phyloP scores from a whole-genome alignment of 768 basidiomycete genomes.

The Leccinellum luteum region DNA sequence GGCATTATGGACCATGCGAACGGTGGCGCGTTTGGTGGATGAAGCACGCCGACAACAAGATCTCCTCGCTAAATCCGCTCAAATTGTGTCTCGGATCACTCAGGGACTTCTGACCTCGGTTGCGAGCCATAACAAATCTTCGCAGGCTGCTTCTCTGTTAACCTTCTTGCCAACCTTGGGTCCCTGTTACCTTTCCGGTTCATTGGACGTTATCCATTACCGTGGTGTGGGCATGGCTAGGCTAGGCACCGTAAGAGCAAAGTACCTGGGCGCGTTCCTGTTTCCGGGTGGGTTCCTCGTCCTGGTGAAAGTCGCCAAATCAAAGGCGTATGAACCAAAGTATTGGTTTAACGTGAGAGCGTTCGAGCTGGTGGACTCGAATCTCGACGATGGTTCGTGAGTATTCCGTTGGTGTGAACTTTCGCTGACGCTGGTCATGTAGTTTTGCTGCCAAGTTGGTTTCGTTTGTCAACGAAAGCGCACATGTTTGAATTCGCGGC shows the following conservation, averaged over 20 bases:
- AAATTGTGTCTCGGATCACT: slow-evolving; percentile 66
- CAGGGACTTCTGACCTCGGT: slow-evolving; percentile 32
- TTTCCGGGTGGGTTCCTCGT: slow-evolving; percentile 85
- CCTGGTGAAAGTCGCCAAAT: slow-evolving; percentile 81
- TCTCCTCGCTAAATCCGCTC: slow-evolving; percentile 58
- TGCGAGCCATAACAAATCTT: slow-evolving; percentile 28
- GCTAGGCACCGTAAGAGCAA: slow-evolving; percentile 60
- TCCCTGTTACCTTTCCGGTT: slow-evolving; percentile 75
- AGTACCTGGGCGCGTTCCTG: slow-evolving; percentile 89
- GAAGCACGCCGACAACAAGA: slow-evolving; percentile 73
- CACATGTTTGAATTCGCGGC: slow-evolving; percentile 86
- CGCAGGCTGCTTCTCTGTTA: slow-evolving; percentile 41
- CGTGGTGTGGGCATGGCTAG: slow-evolving; percentile 43
- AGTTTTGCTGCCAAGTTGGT: slow-evolving; percentile 82
- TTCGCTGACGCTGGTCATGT: slow-evolving; percentile 5
- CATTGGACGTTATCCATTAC: slow-evolving; percentile 83
- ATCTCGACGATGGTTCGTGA: slow-evolving; percentile 73
- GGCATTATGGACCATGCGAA: slow-evolving; percentile 69
- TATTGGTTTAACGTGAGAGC: slow-evolving; percentile 84
- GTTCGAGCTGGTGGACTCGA: slow-evolving; percentile 68
- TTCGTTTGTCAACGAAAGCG: slow-evolving; percentile 66
- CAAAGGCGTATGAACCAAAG: slow-evolving; percentile 76
- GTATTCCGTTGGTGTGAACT: not conserved
- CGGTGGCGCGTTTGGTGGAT: slow-evolving; percentile 75
- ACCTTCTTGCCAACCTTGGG: slow-evolving; percentile 76